Evolutionary conservation across 164 flowering plant species (phyloP).

Genomic region (Magnolia changhungtana): DNA sequence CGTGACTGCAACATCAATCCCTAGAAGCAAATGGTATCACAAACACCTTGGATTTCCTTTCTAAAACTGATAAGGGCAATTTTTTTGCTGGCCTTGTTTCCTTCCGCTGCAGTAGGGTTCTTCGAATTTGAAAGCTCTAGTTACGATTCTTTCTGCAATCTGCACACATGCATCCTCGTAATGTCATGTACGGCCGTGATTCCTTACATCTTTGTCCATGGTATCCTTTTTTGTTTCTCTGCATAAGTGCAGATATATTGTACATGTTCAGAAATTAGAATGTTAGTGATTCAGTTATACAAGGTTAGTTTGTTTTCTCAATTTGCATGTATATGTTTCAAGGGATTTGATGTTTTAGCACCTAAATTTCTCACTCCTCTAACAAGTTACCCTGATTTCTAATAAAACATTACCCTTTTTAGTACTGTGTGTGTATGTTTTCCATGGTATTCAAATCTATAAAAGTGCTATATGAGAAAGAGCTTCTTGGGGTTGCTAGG

Average conservation of each 20-base stretch:
- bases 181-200: background rate
- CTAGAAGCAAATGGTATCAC: constrained; percentile 2
- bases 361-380: too few relatives aligned
- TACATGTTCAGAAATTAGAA: constrained; percentile 2
- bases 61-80: background rate
- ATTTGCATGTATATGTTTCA: too few relatives aligned
- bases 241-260: constrained; percentile 14
- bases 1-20: constrained; percentile 39
- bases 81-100: background rate
- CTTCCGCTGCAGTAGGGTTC: background rate
- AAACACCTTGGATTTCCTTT: background rate
- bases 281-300: background rate
- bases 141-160: constrained; percentile 11
- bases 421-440: too few relatives aligned
- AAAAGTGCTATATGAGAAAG: too few relatives aligned
- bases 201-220: constrained; percentile 2
- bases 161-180: background rate
- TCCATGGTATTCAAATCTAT: too few relatives aligned
- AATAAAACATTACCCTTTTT: too few relatives aligned
- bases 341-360: too few relatives aligned
- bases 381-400: too few relatives aligned
- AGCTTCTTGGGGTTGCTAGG: too few relatives aligned
- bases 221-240: background rate
- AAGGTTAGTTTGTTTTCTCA: too few relatives aligned
- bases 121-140: background rate